Base-by-base conservation (phyloP, 495 filamentous ascomycete species). In the Alectoria sarmentosa region DNA sequence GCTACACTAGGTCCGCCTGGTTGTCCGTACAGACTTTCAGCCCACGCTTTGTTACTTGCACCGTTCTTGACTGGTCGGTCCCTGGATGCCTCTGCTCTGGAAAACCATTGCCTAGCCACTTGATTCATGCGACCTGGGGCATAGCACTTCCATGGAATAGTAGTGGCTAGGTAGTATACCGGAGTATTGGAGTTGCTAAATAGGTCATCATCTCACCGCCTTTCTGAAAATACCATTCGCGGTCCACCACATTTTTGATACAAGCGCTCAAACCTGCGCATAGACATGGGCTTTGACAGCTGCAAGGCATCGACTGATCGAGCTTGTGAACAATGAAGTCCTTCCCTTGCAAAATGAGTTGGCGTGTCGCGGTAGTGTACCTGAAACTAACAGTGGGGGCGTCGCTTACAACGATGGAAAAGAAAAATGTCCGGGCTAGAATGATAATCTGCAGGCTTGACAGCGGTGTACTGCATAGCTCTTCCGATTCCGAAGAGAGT, bases 191-290 rank as follows among this genome's bases (percentile, higher is more conserved):
- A 34, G 2, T 21, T 17, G 4, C 26, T 4, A 9, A 55, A 26
- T 17, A 55, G 52, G 14, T 5, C 17, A 34, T 34, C 17, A 30
- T 34, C 30, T 55, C 52, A 55, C 52, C 52, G 52, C 52, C 52
- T 34, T 55, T 55, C 13, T 2, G 15, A 21, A 7, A 54, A 3
- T 1, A n/a, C 4, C 6, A 30, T 7, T 30, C 13, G 52, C 30
- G 52, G 21, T 55, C 15, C 30, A 55, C 30, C 26, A 13, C 30
- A 55, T 34, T 32, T n/a, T 10, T 15, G n/a, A 9, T 55, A 55
- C 17, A 55, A 55, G 52, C 52, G 52, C 52, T 55, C 30, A 34
- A 55, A 55, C 28, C 52, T 55, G 34, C 52, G 52, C 52, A 55
- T 34, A 21, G 52, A 55, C 52, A 32, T 19, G 13, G n/a, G 30